phyloP scores from a whole-genome alignment of 768 basidiomycete genomes.

The Russula brevipes region DNA sequence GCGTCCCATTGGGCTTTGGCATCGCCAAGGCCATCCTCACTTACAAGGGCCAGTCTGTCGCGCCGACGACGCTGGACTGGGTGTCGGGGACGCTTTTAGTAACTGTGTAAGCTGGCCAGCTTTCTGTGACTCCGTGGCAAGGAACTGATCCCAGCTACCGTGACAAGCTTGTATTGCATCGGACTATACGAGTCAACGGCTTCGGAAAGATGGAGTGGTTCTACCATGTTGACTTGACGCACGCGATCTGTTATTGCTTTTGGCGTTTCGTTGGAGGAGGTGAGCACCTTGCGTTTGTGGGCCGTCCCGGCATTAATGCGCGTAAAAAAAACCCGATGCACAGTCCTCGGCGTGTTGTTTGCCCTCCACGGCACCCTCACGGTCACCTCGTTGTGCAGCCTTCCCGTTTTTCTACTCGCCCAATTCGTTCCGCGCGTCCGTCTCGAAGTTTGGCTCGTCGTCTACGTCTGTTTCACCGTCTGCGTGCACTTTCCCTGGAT shows the following conservation, averaged over 20 bases:
- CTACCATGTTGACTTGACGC: conserved; percentile 5
- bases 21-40: conserved; percentile 2
- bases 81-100: conserved; percentile 1
- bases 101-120: not conserved
- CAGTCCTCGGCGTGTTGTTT: not conserved
- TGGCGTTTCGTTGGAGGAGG: conserved; percentile 13
- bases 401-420: conserved; percentile 5
- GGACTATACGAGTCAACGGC: not conserved
- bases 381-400: conserved; percentile 3
- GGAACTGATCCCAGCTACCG: not conserved
- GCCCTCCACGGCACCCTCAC: not conserved
- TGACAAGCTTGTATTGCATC: conserved; percentile 13
- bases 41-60: conserved; percentile 3
- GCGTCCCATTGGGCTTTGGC: not conserved
- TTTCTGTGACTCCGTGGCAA: too few species aligned
- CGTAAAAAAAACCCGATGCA: not conserved
- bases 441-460: conserved; percentile 1
- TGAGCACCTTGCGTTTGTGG: not conserved
- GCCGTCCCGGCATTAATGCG: not conserved
- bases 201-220: conserved; percentile 1
- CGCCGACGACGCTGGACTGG: conserved; percentile 12
- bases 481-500: not conserved
- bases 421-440: not conserved
- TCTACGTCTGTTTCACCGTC: not conserved
- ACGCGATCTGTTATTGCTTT: not conserved